phyloP scores from a whole-genome alignment of 768 basidiomycete genomes.

The Rhodotorula diobovata region DNA sequence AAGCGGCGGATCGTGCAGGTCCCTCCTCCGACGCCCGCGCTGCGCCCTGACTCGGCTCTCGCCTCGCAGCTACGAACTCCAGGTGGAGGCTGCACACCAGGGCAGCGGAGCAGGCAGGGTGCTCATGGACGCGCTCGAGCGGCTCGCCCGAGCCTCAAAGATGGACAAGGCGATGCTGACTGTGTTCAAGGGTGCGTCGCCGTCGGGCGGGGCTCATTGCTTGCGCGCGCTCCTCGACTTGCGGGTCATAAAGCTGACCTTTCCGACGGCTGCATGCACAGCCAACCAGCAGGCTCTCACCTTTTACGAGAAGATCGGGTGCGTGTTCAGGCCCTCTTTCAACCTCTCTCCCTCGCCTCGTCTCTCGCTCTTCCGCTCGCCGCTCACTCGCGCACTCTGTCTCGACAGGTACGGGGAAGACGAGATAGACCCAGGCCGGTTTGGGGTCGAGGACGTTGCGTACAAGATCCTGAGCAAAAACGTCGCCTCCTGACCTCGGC shows the following conservation, averaged over 20 bases:
- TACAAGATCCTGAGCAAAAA: conserved; percentile 25
- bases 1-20: not conserved
- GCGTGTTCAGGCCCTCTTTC: not conserved
- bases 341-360: not conserved
- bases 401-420: conserved; percentile 2
- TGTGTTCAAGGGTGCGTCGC: conserved; percentile 61
- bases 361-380: too few relatives aligned
- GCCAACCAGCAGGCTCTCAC: conserved; percentile 32
- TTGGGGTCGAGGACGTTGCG: conserved; percentile 8
- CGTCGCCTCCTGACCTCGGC: not conserved
- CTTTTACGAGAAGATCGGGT: conserved; percentile 41
- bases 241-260: not conserved
- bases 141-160: conserved; percentile 54
- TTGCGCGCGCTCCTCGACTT: not conserved
- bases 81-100: conserved; percentile 54
- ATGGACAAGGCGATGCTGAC: conserved; percentile 74
- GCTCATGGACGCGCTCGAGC: conserved; percentile 55
- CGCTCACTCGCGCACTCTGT: not conserved
- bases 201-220: not conserved
- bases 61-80: conserved; percentile 66
- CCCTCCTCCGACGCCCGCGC: too few relatives aligned
- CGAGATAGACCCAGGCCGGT: conserved; percentile 33
- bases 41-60: not conserved
- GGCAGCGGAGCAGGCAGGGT: conserved; percentile 60
- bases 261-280: not conserved